A percentile compares a stretch with the other conserved stretches of the same genome.
Evolutionary conservation across 2,329 filamentous ascomycete genomes (phyloP).

Genomic region (Atkinsonella hypoxylon): DNA sequence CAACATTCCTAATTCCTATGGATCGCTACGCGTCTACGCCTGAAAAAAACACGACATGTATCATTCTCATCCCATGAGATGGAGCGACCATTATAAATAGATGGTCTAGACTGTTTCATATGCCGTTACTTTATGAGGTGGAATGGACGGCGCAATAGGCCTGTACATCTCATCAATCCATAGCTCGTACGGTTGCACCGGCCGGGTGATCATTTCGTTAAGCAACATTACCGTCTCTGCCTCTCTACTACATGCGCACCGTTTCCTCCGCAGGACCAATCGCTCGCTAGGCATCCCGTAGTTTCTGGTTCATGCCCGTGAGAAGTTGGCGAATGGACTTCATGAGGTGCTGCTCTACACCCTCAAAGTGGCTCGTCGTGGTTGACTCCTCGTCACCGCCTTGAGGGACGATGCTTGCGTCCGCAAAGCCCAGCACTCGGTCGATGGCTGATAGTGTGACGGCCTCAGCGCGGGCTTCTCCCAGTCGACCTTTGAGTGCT

Average conservation of each 20-base stretch:
- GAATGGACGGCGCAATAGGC: not conserved
- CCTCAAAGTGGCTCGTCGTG: slow-evolving; percentile 22
- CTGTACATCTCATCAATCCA: not conserved
- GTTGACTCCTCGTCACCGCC: slow-evolving; percentile 18
- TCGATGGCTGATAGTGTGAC: slow-evolving; percentile 39
- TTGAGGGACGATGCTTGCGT: slow-evolving; percentile 28
- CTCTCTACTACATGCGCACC: not conserved
- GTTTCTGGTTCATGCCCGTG: slow-evolving; percentile 27
- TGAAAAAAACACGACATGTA: not conserved
- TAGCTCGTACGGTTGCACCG: too few species aligned
- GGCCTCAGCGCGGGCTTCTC: slow-evolving; percentile 30
- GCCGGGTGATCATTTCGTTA: not conserved
- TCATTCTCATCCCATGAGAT: too few species aligned
- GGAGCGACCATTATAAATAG: not conserved
- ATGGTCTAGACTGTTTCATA: not conserved
- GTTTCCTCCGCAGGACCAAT: not conserved
- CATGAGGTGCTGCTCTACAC: slow-evolving; percentile 29
- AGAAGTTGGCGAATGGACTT: slow-evolving; percentile 28
- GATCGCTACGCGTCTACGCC: not conserved
- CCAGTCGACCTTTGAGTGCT: slow-evolving; percentile 28
- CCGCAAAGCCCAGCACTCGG: slow-evolving; percentile 35
- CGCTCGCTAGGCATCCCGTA: slow-evolving; percentile 12
- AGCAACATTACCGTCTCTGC: not conserved
- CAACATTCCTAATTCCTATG: not conserved
- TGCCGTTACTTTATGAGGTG: too few species aligned